Evolutionary conservation across 2,329 filamentous ascomycete species (phyloP).

Genomic region (Neoarthrinium moseri): DNA sequence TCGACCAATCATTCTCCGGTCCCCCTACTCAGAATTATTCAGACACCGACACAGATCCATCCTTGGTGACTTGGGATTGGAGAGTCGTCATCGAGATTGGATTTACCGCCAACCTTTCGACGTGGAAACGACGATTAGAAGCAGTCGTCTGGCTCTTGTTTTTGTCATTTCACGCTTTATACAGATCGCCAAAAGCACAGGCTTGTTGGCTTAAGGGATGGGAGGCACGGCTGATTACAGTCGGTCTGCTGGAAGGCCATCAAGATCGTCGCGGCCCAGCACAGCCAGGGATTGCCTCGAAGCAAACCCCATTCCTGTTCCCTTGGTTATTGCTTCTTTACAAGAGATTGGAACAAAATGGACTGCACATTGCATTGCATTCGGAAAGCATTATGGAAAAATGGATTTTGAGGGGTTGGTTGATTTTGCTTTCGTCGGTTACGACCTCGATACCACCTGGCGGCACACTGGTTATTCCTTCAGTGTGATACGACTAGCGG

Average conservation of each 20-base stretch:
- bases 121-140: background rate
- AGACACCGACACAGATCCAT: background rate
- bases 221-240: background rate
- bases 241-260: background rate
- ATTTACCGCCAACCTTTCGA: background rate
- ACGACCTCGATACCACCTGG: background rate
- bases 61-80: background rate
- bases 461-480: background rate
- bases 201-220: background rate
- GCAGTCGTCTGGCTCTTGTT: background rate
- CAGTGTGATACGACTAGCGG: background rate
- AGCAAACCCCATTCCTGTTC: background rate
- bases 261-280: background rate
- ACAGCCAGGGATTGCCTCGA: background rate
- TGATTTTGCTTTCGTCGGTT: background rate
- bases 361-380: conserved; percentile 1
- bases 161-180: background rate
- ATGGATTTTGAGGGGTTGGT: background rate
- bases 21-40: background rate
- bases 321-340: background rate
- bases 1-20: conserved; percentile 13
- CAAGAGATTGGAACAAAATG: background rate
- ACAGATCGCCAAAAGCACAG: background rate
- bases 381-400: conserved; percentile 1
- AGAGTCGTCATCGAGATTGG: background rate